Conservation (phyloP, 192 early-diverging fungal genomes). For the Coemansia sp. region DNA sequence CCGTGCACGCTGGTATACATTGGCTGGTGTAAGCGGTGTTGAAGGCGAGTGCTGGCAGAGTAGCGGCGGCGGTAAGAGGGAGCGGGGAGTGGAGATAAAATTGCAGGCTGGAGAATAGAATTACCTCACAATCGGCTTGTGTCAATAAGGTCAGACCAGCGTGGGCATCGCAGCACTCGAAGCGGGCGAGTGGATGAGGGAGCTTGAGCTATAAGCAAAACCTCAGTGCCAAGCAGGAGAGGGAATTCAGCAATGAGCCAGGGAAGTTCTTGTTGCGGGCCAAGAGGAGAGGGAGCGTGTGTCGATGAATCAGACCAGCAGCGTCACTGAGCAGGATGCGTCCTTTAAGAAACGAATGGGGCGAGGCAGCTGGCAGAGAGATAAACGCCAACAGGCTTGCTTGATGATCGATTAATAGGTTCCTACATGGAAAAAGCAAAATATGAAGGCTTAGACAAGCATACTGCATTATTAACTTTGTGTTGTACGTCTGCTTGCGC, state of each 20-base stretch:
- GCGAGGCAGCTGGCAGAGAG: background rate
- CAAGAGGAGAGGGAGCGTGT: background rate
- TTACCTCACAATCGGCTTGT: conserved; percentile 33
- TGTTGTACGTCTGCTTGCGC: conserved; percentile 14
- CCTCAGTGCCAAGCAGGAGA: background rate
- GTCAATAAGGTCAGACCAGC: conserved; percentile 7
- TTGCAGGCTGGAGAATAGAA: conserved; percentile 16
- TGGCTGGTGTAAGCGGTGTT: background rate
- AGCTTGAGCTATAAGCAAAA: background rate
- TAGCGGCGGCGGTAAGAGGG: background rate
- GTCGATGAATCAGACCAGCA: too few species aligned
- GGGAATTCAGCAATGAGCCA: background rate
- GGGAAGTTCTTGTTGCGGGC: background rate
- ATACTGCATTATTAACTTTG: conserved; percentile 24
- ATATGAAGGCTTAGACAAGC: conserved; percentile 41
- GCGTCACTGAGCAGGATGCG: background rate
- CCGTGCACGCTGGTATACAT: conserved; percentile 53
- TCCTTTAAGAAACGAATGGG: background rate
- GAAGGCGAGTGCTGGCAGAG: background rate
- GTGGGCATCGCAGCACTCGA: conserved; percentile 5
- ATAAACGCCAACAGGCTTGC: conserved; percentile 6
- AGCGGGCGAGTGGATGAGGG: background rate
- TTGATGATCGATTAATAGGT: conserved; percentile 39
- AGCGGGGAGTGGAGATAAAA: background rate
- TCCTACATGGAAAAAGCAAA: conserved; percentile 20